Conservation (phyloP, 192 early-diverging fungal species). For the Coemansia sp. region DNA sequence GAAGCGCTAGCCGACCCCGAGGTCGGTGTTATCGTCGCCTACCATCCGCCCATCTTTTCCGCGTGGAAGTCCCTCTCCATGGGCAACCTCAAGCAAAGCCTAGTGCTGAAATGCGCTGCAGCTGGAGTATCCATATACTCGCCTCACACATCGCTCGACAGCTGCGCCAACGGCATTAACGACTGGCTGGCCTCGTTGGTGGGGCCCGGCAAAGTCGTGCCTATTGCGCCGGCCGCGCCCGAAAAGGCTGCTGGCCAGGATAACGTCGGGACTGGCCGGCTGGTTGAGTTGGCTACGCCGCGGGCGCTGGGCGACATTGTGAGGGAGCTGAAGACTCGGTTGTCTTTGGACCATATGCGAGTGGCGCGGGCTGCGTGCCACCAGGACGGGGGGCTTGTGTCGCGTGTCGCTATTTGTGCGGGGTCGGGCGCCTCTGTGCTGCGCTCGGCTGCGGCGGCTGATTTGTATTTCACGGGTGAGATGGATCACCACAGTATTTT, state of each 20-base stretch:
- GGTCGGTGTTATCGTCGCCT: slow-evolving; percentile 86
- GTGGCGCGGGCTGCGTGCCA: slow-evolving; percentile 66
- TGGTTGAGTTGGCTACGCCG: slow-evolving; percentile 29
- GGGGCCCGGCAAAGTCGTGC: slow-evolving; percentile 13
- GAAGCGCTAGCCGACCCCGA: slow-evolving; percentile 72
- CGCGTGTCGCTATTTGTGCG: slow-evolving; percentile 86
- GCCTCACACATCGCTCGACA: slow-evolving; percentile 90
- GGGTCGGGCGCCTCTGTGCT: slow-evolving; percentile 80
- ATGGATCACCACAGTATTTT: slow-evolving; percentile 94
- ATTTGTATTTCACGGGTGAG: slow-evolving; percentile 90
- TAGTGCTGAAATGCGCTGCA: slow-evolving; percentile 80
- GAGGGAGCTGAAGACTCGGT: slow-evolving; percentile 36
- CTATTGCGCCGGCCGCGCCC: slow-evolving; percentile 38
- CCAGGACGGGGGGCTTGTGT: slow-evolving; percentile 49
- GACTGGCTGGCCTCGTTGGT: slow-evolving; percentile 82
- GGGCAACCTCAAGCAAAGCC: slow-evolving; percentile 74
- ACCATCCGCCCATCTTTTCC: slow-evolving; percentile 92
- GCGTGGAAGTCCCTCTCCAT: slow-evolving; percentile 74
- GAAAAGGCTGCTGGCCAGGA: slow-evolving; percentile 37
- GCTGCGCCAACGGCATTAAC: slow-evolving; percentile 74
- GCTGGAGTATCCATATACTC: slow-evolving; percentile 82
- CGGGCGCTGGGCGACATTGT: slow-evolving; percentile 23
- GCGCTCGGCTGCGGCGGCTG: slow-evolving; percentile 53
- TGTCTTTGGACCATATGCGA: slow-evolving; percentile 70
- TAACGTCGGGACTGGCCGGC: slow-evolving; percentile 33